Evolutionary conservation across 2,329 filamentous ascomycete species (phyloP).

Genomic region (Xylariales sp.): DNA sequence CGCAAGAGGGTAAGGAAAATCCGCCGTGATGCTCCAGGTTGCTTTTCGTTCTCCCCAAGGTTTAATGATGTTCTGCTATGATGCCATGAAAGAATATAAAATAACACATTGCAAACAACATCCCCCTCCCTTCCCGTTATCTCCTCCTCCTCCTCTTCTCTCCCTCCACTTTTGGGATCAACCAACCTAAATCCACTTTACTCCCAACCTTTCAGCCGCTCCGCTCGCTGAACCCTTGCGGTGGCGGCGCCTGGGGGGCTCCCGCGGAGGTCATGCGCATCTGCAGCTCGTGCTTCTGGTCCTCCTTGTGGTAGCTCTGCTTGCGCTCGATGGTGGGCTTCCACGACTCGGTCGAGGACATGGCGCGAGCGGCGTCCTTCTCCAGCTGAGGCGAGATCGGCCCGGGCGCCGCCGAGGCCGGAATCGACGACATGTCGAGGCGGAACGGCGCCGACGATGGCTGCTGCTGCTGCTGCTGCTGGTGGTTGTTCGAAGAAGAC

Average conservation of each 20-base stretch:
- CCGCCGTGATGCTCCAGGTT: no score
- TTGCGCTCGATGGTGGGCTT: constrained; percentile 37
- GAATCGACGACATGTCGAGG: constrained; percentile 9
- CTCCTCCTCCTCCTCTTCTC: neutral
- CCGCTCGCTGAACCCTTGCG: constrained; percentile 38
- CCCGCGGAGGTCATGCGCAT: constrained; percentile 43
- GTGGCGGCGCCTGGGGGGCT: constrained; percentile 25
- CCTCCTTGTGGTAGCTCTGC: constrained; percentile 50
- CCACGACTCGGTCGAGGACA: constrained; percentile 37
- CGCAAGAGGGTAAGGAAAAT: no score
- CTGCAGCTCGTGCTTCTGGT: constrained; percentile 47
- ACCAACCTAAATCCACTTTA: no score
- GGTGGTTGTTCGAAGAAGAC: neutral
- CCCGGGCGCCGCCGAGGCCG: constrained; percentile 7
- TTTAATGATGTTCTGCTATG: no score
- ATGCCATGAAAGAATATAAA: no score
- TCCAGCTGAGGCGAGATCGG: constrained; percentile 22
- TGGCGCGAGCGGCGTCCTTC: constrained; percentile 29
- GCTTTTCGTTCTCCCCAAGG: no score
- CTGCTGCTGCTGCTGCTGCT: no score
- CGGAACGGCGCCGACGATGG: no score
- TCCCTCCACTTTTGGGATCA: constrained; percentile 4
- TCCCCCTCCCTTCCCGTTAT: no score
- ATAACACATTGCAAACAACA: no score
- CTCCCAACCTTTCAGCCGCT: neutral